Evolutionary conservation across 1,139 yeast genomes (phyloP), one percentile per base, ranked within the genome.

Genomic region (Geotrichum histeridarum): DNA sequence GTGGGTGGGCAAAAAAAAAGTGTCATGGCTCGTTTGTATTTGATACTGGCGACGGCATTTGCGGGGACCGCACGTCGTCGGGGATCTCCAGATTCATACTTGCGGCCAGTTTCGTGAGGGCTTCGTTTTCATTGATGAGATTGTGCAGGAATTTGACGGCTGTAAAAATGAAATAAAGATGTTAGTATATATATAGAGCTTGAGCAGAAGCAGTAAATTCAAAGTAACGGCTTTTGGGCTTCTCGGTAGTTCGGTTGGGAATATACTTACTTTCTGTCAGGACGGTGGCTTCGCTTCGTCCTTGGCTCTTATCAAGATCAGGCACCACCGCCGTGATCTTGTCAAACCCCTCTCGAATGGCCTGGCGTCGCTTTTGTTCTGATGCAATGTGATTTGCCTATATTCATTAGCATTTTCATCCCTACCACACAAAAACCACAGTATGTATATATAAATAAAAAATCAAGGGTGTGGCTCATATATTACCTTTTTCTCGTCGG

Each of bases 331-430:
- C 67, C 0, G 76, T 70, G n/a, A 77, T 64, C 53, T 65, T 67
- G 51, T 69, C 74, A 54, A 75, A 77, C 1, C 77, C 78, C 18
- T 71, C 74, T 8, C 80, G 67, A 33, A 77, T 77, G 3, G 80
- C 79, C 55, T 72, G 73, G 15, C 81, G 67, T 35, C 81, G 68
- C 59, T 74, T 75, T 59, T 77, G 76, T 58, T 77, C 81, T 0
- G 79, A 74, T n/a, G 77, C 77, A 14, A 76, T 75, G 57, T 77
- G 80, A 54, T 73, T 74, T 39, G 70, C 73, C 67, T 73, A 60
- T 9, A 18, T 14, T 35, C 38, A 42, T 14, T 15, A 45, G 38
- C 35, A 35, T 41, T 14, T 17, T 22, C 41, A 42, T 42, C 33
- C 2, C 30, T 45, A 22, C 18, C 30, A 36, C 6, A n/a, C 30